These are phyloP conservation scores for Pseudogymnoascus verrucosus DNA, from an alignment of 2,329 filamentous ascomycete species.

Conservation along the genomic window DNA sequence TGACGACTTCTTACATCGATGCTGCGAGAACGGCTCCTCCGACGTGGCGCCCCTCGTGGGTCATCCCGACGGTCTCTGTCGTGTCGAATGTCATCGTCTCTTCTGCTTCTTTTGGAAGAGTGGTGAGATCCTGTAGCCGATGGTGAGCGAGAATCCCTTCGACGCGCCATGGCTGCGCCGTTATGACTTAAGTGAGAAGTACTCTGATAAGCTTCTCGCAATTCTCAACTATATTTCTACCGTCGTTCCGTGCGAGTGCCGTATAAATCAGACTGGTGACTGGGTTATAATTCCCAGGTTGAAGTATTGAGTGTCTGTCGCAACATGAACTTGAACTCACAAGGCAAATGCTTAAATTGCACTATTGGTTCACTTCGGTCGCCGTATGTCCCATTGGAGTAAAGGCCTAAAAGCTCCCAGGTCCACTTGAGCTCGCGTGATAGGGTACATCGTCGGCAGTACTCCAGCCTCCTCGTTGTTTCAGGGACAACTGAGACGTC, in stretches of 20 bases:
- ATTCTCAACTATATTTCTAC: conserved; percentile 13
- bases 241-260: conserved; percentile 5
- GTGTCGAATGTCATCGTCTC: conserved; percentile 41
- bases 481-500: conserved; percentile 6
- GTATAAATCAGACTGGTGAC: background rate
- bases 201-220: conserved; percentile 28
- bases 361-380: background rate
- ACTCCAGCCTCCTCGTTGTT: conserved; percentile 8
- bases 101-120: conserved; percentile 51
- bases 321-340: conserved; percentile 7
- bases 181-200: conserved; percentile 33
- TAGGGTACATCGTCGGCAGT: conserved; percentile 6
- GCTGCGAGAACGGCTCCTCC: conserved; percentile 54
- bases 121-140: conserved; percentile 83
- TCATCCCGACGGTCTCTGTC: conserved; percentile 45
- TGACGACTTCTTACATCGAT: conserved; percentile 44
- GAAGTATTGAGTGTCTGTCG: background rate
- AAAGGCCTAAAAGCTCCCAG: background rate
- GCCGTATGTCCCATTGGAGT: background rate
- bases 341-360: conserved; percentile 8
- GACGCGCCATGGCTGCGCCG: conserved; percentile 47
- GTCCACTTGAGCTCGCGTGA: conserved; percentile 3
- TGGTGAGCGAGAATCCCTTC: conserved; percentile 72
- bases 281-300: background rate
- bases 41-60: conserved; percentile 39